These are phyloP conservation scores for Didymosphaeria variabile DNA, from an alignment of 2,329 filamentous ascomycete species.

Conservation along the genomic window DNA sequence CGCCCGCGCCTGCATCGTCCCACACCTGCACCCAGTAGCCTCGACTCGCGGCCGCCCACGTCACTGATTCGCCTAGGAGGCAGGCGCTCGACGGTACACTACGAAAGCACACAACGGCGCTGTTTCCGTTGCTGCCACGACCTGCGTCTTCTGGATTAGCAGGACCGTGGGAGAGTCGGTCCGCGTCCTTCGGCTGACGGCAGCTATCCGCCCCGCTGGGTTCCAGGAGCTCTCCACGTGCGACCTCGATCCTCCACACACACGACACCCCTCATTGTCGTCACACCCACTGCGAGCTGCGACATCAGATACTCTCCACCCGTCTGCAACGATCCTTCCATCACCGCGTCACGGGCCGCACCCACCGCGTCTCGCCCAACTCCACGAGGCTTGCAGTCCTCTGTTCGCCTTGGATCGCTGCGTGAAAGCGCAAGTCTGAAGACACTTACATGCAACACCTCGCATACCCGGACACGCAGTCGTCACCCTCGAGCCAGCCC, in stretches of 20 bases:
- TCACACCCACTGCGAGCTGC: conserved; percentile 19
- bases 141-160: conserved; percentile 4
- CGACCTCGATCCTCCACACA: conserved; percentile 30
- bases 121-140: conserved; percentile 13
- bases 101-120: not conserved
- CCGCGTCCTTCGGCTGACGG: conserved; percentile 42
- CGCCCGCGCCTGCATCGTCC: conserved; percentile 11
- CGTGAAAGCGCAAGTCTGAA: conserved; percentile 7
- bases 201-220: conserved; percentile 39
- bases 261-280: conserved; percentile 27
- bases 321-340: conserved; percentile 21
- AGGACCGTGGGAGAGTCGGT: conserved; percentile 29
- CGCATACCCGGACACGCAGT: conserved; percentile 27
- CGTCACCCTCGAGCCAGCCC: conserved; percentile 35
- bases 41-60: conserved; percentile 38
- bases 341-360: conserved; percentile 20
- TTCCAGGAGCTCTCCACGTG: conserved; percentile 33
- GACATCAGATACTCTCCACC: conserved; percentile 8
- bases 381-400: not conserved
- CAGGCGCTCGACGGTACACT: not conserved
- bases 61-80: conserved; percentile 30
- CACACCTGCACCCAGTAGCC: conserved; percentile 22
- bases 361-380: not conserved
- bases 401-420: not conserved
- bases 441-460: conserved; percentile 37